Evolutionary conservation across 148 eudicot species (phyloP).

Genomic region (Fagopyrum esculentum): DNA sequence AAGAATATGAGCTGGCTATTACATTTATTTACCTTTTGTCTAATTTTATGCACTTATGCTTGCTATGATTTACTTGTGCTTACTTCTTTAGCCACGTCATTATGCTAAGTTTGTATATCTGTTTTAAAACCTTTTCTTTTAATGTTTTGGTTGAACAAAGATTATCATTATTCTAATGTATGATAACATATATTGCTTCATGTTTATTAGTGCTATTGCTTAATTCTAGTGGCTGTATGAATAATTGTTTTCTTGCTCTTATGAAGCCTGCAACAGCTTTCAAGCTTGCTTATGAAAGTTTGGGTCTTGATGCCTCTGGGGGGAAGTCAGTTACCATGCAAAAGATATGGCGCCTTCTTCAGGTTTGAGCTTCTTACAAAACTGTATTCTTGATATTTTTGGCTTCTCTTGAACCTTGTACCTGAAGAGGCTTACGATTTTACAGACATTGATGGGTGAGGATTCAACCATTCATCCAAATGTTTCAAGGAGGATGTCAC

Average conservation of each 20-base stretch:
- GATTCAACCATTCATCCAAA: constrained; percentile 42
- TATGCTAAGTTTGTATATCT: background rate
- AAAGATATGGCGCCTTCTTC: constrained; percentile 90
- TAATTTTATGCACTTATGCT: background rate
- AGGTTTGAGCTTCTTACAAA: constrained; percentile 31
- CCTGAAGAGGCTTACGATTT: constrained; percentile 12
- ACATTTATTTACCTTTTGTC: background rate
- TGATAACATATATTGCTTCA: background rate
- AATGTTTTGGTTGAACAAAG: background rate
- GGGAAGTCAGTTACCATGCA: constrained; percentile 81
- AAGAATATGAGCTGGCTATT: constrained; percentile 18
- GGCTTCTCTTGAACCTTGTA: background rate
- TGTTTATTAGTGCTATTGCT: background rate
- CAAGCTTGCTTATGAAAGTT: constrained; percentile 71
- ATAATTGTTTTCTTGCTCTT: constrained; percentile 8
- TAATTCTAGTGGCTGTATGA: background rate
- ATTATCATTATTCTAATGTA: background rate
- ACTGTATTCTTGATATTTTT: constrained; percentile 11
- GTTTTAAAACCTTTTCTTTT: background rate
- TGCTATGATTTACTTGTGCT: background rate
- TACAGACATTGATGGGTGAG: constrained; percentile 72
- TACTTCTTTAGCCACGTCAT: background rate
- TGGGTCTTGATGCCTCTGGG: constrained; percentile 57
- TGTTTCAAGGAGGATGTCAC: constrained; percentile 69
- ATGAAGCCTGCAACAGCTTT: constrained; percentile 84